phyloP scores from a whole-genome alignment of 2,329 filamentous ascomycete species.

The Fusarium guadeloupense region DNA sequence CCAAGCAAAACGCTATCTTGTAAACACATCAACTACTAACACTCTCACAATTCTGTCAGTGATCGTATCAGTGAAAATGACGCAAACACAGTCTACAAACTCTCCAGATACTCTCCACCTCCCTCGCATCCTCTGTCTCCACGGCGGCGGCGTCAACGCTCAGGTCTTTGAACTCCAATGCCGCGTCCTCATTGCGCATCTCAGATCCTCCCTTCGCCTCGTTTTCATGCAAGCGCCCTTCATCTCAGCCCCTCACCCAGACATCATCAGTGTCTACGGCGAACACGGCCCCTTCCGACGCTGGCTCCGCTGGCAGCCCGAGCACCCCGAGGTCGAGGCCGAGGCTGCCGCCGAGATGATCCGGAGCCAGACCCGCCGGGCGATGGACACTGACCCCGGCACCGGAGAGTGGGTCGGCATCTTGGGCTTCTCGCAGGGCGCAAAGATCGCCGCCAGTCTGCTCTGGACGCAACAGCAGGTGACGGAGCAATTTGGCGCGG shows the following conservation, averaged over 20 bases:
- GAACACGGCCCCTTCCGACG: constrained; percentile 71
- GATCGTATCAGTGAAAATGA: constrained; percentile 13
- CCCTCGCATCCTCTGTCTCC: constrained; percentile 81
- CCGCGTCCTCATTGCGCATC: constrained; percentile 59
- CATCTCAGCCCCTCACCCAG: constrained; percentile 67
- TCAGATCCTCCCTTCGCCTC: constrained; percentile 70
- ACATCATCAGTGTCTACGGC: constrained; percentile 71
- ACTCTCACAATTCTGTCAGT: background rate
- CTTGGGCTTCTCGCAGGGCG: constrained; percentile 74
- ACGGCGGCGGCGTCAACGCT: constrained; percentile 80
- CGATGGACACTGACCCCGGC: constrained; percentile 64
- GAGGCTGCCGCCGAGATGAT: constrained; percentile 52
- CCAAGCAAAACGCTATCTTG: constrained; percentile 3
- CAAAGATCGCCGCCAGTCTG: constrained; percentile 68
- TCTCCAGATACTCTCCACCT: constrained; percentile 43
- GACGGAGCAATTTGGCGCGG: constrained; percentile 47
- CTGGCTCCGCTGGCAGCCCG: constrained; percentile 69
- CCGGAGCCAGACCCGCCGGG: constrained; percentile 50
- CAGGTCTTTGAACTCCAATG: constrained; percentile 74
- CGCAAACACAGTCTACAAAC: constrained; percentile 25
- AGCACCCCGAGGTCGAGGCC: constrained; percentile 64
- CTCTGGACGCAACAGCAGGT: constrained; percentile 70
- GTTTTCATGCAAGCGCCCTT: constrained; percentile 78
- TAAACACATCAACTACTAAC: background rate
- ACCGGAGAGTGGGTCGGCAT: constrained; percentile 68